A percentile compares a stretch with the other conserved stretches of the same genome.
Evolutionary conservation across 768 basidiomycete species (phyloP).

Genomic region (Russula sp.): DNA sequence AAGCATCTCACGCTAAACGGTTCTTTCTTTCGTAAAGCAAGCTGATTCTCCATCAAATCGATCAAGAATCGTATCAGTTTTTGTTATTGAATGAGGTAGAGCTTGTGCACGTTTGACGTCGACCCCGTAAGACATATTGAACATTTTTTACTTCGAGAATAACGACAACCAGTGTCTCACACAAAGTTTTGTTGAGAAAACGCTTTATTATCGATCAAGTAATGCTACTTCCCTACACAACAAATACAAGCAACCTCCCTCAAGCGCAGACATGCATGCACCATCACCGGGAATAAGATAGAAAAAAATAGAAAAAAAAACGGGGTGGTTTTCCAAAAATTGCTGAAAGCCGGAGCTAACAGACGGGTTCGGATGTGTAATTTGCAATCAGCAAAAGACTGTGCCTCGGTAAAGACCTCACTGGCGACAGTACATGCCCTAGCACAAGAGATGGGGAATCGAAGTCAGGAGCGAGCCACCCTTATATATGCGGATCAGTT

Average conservation of each 20-base stretch:
- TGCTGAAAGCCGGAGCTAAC: constrained; percentile 83
- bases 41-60: too few species aligned
- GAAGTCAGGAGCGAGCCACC: constrained; percentile 6
- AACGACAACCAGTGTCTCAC: too few species aligned
- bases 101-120: too few species aligned
- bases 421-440: constrained; percentile 93
- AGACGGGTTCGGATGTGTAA: constrained; percentile 96
- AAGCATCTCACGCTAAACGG: too few species aligned
- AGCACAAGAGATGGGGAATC: constrained; percentile 63
- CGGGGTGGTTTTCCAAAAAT: constrained; percentile 68
- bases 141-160: too few species aligned
- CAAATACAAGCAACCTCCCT: not conserved
- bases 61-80: too few species aligned
- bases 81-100: too few species aligned
- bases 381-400: constrained; percentile 97
- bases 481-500: constrained; percentile 36
- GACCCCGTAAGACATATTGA: too few species aligned
- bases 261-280: not conserved
- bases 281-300: constrained; percentile 19
- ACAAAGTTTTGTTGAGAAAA: too few species aligned
- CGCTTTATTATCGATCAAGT: not conserved
- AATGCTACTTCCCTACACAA: not conserved
- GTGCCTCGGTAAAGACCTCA: constrained; percentile 95
- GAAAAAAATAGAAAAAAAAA: not conserved
- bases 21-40: too few species aligned